A percentile compares a stretch with the other conserved stretches of the same genome.
These are phyloP conservation scores for Nemania sp. DNA, from an alignment of 2,329 filamentous ascomycete species.

Conservation along the genomic window DNA sequence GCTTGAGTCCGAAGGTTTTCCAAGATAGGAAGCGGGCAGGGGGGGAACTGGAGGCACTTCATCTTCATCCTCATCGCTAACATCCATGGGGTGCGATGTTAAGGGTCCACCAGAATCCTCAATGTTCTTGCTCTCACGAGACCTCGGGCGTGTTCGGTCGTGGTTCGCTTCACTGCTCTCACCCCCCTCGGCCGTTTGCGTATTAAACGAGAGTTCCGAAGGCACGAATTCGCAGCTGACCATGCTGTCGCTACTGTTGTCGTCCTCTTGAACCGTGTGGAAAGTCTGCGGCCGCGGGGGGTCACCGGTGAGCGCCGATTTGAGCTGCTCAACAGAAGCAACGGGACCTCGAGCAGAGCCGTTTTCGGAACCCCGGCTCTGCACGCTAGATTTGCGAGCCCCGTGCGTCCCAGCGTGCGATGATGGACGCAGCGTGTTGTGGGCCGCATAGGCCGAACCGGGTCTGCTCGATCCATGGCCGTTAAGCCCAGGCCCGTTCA, in stretches of 20 bases:
- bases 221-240: slow-evolving; percentile 69
- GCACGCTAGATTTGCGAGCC: slow-evolving; percentile 55
- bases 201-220: slow-evolving; percentile 68
- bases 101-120: slow-evolving; percentile 35
- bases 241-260: slow-evolving; percentile 67
- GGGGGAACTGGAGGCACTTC: slow-evolving; percentile 60
- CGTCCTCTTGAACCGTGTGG: slow-evolving; percentile 45
- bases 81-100: slow-evolving; percentile 37
- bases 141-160: slow-evolving; percentile 29
- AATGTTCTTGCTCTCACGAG: slow-evolving; percentile 36
- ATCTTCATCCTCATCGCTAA: slow-evolving; percentile 39
- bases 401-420: slow-evolving; percentile 46
- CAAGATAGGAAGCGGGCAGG: slow-evolving; percentile 45
- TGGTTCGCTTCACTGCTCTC: slow-evolving; percentile 23
- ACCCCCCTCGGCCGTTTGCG: slow-evolving; percentile 38
- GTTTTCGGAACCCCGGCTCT: slow-evolving; percentile 53
- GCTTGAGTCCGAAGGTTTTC: slow-evolving; percentile 28
- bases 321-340: slow-evolving; percentile 66
- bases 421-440: slow-evolving; percentile 54
- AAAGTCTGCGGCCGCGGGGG: slow-evolving; percentile 45
- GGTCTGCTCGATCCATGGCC: slow-evolving; percentile 45
- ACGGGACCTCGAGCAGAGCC: slow-evolving; percentile 54
- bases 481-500: slow-evolving; percentile 52
- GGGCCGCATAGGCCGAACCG: slow-evolving; percentile 53
- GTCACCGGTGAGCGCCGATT: slow-evolving; percentile 61